Conservation (phyloP, 148 eudicot genomes). For the Drosera capensis region DNA sequence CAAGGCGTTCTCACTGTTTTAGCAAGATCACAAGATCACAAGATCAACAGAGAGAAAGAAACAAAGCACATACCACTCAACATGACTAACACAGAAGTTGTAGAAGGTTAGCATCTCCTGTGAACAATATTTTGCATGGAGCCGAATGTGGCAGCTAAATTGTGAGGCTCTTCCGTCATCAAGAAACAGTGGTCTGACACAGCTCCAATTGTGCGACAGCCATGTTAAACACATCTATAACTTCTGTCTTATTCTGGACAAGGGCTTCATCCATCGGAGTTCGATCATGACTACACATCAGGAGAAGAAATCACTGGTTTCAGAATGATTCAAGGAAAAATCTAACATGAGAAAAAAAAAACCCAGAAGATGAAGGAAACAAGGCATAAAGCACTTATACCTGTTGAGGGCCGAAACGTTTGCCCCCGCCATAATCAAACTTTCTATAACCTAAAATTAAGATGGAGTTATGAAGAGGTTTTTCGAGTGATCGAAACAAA, state of each 20-base stretch:
- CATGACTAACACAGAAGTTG: too few species aligned
- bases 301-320: background rate
- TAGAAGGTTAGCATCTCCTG: too few species aligned
- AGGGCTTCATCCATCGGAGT: slow-evolving; percentile 69
- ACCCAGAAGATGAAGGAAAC: background rate
- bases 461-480: background rate
- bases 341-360: background rate
- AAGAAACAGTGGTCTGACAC: slow-evolving; percentile 29
- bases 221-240: slow-evolving; percentile 47
- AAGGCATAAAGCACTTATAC: slow-evolving; percentile 12
- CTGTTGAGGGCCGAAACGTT: slow-evolving; percentile 43
- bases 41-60: too few species aligned
- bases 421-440: slow-evolving; percentile 63
- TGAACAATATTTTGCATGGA: too few species aligned
- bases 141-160: too few species aligned
- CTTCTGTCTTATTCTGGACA: slow-evolving; percentile 40
- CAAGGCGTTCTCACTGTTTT: too few species aligned
- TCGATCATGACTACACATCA: slow-evolving; percentile 45
- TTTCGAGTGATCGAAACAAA: background rate
- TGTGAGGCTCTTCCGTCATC: background rate
- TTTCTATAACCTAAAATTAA: slow-evolving; percentile 46
- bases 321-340: background rate
- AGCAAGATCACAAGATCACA: too few species aligned
- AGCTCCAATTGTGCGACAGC: slow-evolving; percentile 59
- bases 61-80: too few species aligned